Conservation (phyloP, 176 grass and related monocot species). For the Musa beccarii region DNA sequence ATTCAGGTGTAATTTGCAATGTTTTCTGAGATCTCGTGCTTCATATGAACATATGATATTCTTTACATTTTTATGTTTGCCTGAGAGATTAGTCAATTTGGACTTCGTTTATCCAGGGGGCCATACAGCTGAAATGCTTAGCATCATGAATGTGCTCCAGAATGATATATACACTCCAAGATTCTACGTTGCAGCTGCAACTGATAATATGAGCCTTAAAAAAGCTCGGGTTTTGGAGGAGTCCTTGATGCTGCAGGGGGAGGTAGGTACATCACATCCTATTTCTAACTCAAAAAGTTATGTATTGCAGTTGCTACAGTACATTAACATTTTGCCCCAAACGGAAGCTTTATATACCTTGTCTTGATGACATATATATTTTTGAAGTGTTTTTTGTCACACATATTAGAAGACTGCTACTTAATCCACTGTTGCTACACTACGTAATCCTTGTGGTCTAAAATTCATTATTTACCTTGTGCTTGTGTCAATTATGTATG, state of each 20-base stretch:
- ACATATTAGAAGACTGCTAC: too few relatives aligned
- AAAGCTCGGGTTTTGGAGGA: slow-evolving; percentile 77
- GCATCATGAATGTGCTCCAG: slow-evolving; percentile 51
- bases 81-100: not conserved
- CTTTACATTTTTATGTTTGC: not conserved
- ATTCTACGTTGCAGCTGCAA: slow-evolving; percentile 81
- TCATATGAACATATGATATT: not conserved
- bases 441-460: too few relatives aligned
- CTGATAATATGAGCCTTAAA: slow-evolving; percentile 92
- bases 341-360: too few relatives aligned
- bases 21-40: not conserved
- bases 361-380: too few relatives aligned
- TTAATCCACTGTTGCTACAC: too few relatives aligned
- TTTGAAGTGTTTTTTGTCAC: too few relatives aligned
- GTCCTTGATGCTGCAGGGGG: slow-evolving; percentile 33
- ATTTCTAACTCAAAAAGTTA: not conserved
- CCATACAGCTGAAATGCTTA: slow-evolving; percentile 95
- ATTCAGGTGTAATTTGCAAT: not conserved
- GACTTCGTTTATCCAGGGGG: slow-evolving; percentile 36
- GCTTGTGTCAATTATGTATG: not conserved
- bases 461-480: too few relatives aligned
- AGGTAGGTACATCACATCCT: not conserved
- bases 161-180: slow-evolving; percentile 78
- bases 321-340: too few relatives aligned
- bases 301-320: too few relatives aligned